These are phyloP conservation scores for Leccinum rimulosum DNA, from an alignment of 768 basidiomycete species.

Conservation along the genomic window DNA sequence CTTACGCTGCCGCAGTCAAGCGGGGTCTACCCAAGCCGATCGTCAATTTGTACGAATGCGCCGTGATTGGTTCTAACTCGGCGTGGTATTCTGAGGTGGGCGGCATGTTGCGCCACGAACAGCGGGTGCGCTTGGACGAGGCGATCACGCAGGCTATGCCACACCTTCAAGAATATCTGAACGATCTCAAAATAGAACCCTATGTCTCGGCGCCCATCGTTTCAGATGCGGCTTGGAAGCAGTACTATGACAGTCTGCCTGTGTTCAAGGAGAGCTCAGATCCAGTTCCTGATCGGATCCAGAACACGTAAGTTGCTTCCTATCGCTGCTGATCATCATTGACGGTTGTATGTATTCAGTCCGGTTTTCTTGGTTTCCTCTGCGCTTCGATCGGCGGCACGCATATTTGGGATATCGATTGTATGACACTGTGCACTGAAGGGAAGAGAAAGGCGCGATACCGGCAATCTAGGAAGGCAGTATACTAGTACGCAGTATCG, in stretches of 20 bases:
- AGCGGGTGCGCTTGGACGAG: constrained; percentile 46
- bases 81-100: neutral
- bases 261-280: constrained; percentile 42
- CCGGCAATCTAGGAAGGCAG: too few species aligned
- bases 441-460: too few species aligned
- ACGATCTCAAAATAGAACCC: constrained; percentile 44
- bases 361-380: too few species aligned
- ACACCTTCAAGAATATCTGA: constrained; percentile 39
- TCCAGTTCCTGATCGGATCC: constrained; percentile 37
- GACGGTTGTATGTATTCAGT: too few species aligned
- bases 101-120: constrained; percentile 32
- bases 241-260: constrained; percentile 39
- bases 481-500: too few species aligned
- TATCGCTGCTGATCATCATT: neutral
- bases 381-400: too few species aligned
- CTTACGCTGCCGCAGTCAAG: constrained; percentile 52
- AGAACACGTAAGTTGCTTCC: constrained; percentile 37
- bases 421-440: too few species aligned
- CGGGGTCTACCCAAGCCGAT: constrained; percentile 45
- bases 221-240: constrained; percentile 49
- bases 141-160: constrained; percentile 27
- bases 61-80: constrained; percentile 14
- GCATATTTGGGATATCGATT: too few species aligned
- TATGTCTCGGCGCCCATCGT: constrained; percentile 55
- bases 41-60: constrained; percentile 54